Conservation (phyloP, 306 rosid genomes). For the Lagenaria siceraria region DNA sequence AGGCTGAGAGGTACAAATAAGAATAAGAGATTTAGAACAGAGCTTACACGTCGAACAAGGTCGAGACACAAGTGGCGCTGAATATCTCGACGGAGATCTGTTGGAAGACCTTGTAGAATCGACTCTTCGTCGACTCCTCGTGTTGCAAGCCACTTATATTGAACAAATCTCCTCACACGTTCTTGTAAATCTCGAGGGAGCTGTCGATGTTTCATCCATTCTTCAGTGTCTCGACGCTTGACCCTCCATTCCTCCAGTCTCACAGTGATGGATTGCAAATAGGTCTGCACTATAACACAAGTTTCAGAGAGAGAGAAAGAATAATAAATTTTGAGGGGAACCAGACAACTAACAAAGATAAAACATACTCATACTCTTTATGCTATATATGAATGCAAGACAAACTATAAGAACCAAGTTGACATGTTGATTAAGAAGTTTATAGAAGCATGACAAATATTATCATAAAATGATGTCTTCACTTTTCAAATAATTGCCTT, state of each 20-base stretch:
- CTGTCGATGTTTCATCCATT: slow-evolving; percentile 90
- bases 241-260: slow-evolving; percentile 97
- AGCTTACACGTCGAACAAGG: slow-evolving; percentile 74
- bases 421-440: not conserved
- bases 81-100: slow-evolving; percentile 78
- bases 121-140: slow-evolving; percentile 83
- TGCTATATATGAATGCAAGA: not conserved
- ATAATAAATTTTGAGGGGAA: not conserved
- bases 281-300: slow-evolving; percentile 44
- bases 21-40: not conserved
- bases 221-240: slow-evolving; percentile 79
- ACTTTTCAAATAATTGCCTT: not conserved
- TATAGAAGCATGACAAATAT: not conserved
- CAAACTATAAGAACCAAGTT: not conserved
- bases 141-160: slow-evolving; percentile 91
- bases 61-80: slow-evolving; percentile 84
- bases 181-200: slow-evolving; percentile 60
- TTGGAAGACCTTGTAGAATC: slow-evolving; percentile 50
- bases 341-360: not conserved
- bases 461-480: not conserved
- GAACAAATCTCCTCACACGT: slow-evolving; percentile 66
- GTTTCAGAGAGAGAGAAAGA: not conserved
- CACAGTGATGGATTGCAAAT: slow-evolving; percentile 79
- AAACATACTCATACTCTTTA: not conserved
- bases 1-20: not conserved